Evolutionary conservation across 2,329 filamentous ascomycete species (phyloP).

Genomic region (Fusarium burgessii): DNA sequence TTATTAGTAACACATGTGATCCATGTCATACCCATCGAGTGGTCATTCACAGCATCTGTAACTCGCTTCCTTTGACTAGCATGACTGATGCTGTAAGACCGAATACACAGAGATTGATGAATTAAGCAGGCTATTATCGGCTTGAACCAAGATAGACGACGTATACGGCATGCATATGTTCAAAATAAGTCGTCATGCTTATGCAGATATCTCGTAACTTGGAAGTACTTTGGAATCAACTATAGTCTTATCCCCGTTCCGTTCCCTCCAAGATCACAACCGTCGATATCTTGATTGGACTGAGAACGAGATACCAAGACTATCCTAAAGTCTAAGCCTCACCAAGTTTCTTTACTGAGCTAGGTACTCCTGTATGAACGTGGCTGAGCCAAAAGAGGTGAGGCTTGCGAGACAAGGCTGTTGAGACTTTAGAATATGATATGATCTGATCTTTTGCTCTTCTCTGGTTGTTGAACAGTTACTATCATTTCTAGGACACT

Average conservation of each 20-base stretch:
- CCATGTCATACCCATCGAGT: background rate
- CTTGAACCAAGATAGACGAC: background rate
- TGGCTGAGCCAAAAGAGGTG: background rate
- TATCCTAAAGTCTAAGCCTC: background rate
- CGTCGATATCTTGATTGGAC: background rate
- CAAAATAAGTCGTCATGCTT: background rate
- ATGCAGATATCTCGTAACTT: background rate
- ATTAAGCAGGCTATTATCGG: background rate
- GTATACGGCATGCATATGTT: background rate
- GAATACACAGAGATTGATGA: background rate
- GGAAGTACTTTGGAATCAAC: background rate
- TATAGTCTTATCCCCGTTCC: background rate
- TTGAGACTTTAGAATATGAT: background rate
- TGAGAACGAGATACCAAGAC: background rate
- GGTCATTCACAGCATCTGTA: background rate
- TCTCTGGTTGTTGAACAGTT: background rate
- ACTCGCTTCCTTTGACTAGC: background rate
- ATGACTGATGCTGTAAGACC: background rate
- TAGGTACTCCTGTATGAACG: background rate
- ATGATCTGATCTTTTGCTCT: background rate
- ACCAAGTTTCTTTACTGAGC: background rate
- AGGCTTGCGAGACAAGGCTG: conserved; percentile 6
- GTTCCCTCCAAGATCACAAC: background rate
- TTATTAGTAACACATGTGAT: background rate
- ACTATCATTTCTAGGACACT: background rate